Conservation (phyloP, 78 protist species). For the Dictyostelium brefeldianum region DNA sequence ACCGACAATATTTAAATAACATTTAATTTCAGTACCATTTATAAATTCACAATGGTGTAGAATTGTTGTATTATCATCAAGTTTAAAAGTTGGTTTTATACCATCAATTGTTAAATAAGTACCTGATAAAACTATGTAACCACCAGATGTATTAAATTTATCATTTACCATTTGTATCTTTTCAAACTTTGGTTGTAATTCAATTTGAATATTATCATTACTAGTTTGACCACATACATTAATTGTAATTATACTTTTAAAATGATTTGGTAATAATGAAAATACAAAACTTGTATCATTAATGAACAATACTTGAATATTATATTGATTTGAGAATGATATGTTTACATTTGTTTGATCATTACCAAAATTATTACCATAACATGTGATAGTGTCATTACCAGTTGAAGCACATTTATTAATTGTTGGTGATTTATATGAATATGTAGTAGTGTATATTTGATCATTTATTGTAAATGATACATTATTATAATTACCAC, state of each 20-base stretch:
- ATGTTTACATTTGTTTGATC: not conserved
- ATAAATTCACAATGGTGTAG: not conserved
- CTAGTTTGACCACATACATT: not conserved
- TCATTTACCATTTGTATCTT: not conserved
- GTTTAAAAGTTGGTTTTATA: not conserved
- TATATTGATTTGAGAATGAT: conserved; percentile 3
- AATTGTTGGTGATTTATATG: not conserved
- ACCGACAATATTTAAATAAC: not conserved
- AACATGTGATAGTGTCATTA: not conserved
- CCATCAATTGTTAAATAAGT: not conserved
- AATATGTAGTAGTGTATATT: not conserved
- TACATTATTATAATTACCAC: not conserved
- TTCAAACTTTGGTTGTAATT: too few relatives aligned
- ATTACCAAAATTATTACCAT: not conserved
- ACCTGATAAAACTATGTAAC: not conserved
- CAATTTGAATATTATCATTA: not conserved
- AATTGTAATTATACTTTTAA: not conserved
- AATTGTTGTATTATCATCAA: not conserved
- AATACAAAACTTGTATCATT: conserved; percentile 2
- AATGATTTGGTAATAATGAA: not conserved
- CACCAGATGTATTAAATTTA: conserved; percentile 4
- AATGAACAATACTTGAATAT: not conserved
- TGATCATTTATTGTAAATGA: not conserved
- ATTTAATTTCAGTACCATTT: conserved; percentile 5
- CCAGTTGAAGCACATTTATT: not conserved